phyloP scores from a whole-genome alignment of 768 basidiomycete genomes.

The Pulveroboletus frians region DNA sequence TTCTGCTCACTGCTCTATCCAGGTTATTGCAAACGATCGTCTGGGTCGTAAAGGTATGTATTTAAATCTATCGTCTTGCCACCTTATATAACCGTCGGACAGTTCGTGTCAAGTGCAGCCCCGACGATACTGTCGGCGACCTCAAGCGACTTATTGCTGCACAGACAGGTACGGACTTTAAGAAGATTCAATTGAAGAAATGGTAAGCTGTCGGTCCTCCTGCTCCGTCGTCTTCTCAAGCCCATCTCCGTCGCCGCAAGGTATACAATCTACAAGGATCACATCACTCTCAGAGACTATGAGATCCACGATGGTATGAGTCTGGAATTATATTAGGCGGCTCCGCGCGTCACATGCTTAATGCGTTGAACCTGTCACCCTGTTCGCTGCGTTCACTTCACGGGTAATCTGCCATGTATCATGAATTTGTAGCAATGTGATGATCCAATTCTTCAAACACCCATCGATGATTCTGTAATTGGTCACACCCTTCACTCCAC shows the following conservation, averaged over 20 bases:
- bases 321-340: conserved; percentile 76
- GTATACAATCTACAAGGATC: conserved; percentile 96
- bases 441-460: background rate
- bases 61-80: background rate
- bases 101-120: conserved; percentile 95
- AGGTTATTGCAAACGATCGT: conserved; percentile 96
- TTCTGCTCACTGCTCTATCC: conserved; percentile 9
- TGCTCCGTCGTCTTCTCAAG: background rate
- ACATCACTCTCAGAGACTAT: conserved; percentile 88
- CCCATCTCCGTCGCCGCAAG: conserved; percentile 35
- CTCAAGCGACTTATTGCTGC: conserved; percentile 96
- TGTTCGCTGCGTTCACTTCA: background rate
- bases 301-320: conserved; percentile 94
- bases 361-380: conserved; percentile 1
- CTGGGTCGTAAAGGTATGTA: conserved; percentile 82
- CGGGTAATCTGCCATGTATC: conserved; percentile 5
- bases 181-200: conserved; percentile 94
- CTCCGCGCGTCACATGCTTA: background rate
- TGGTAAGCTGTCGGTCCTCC: conserved; percentile 55
- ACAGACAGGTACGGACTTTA: conserved; percentile 82
- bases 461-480: background rate
- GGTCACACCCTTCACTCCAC: background rate
- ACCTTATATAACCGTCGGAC: conserved; percentile 7
- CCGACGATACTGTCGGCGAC: conserved; percentile 95
- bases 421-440: conserved; percentile 10